Percentiles rank a stretch among this genome's conserved stretches.
phyloP scores from a whole-genome alignment of 768 basidiomycete genomes.

The Lactarius akahatsu region DNA sequence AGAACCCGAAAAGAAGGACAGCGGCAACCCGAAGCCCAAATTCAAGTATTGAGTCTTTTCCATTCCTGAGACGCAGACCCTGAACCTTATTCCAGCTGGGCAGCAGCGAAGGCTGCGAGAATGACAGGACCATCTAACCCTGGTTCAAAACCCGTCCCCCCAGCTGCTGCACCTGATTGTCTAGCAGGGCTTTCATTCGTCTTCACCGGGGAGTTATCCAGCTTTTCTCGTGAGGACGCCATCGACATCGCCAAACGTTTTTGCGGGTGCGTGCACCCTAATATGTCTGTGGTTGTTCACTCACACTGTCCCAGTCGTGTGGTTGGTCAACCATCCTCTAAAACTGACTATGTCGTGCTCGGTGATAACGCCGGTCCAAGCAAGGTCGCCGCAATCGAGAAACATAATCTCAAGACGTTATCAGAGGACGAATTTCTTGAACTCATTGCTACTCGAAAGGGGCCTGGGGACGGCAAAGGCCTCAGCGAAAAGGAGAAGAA shows the following conservation, averaged over 20 bases:
- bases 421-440: constrained; percentile 86
- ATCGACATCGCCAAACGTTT: constrained; percentile 87
- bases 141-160: constrained; percentile 61
- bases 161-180: constrained; percentile 75
- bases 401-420: constrained; percentile 71
- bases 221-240: constrained; percentile 86
- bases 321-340: constrained; percentile 81
- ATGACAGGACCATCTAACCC: constrained; percentile 55
- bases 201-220: constrained; percentile 90
- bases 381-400: constrained; percentile 85
- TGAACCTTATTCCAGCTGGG: constrained; percentile 41
- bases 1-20: constrained; percentile 24
- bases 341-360: constrained; percentile 86
- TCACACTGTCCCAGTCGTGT: constrained; percentile 60
- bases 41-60: constrained; percentile 36
- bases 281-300: background rate
- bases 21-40: constrained; percentile 38
- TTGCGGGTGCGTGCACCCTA: constrained; percentile 67
- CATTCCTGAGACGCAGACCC: background rate
- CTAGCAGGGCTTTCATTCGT: constrained; percentile 88
- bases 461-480: constrained; percentile 39
- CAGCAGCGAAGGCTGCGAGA: constrained; percentile 58
- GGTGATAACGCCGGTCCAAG: constrained; percentile 85
- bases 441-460: constrained; percentile 73
- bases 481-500: constrained; percentile 80